Evolutionary conservation across 1,284 basidiomycete genomes (phyloP).

Genomic region (Trichosporon asahii): DNA sequence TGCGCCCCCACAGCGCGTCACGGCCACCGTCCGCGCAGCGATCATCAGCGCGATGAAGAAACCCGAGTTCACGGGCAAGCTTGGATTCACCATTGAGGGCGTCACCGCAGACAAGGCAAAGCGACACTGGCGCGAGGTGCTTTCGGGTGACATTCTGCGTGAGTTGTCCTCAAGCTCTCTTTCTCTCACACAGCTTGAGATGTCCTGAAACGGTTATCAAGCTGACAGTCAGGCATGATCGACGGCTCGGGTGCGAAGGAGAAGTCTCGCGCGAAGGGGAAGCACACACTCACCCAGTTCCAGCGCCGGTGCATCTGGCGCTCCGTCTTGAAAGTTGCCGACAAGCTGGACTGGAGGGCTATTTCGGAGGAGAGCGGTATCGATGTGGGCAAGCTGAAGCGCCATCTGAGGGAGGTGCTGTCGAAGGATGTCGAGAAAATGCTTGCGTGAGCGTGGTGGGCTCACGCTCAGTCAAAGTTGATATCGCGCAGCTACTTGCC

Average conservation of each 20-base stretch:
- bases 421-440: conserved; percentile 33
- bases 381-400: conserved; percentile 31
- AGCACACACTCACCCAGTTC: conserved; percentile 17
- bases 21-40: conserved; percentile 17
- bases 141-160: conserved; percentile 26
- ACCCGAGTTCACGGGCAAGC: conserved; percentile 19
- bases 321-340: conserved; percentile 21
- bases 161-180: background rate
- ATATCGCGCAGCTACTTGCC: background rate
- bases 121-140: conserved; percentile 40
- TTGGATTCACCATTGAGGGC: conserved; percentile 21
- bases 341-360: conserved; percentile 17
- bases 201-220: too few species aligned
- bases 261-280: conserved; percentile 1
- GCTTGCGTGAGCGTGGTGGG: conserved; percentile 11
- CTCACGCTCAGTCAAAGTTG: background rate
- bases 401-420: conserved; percentile 37
- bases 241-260: conserved; percentile 8
- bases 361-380: conserved; percentile 19
- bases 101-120: conserved; percentile 21
- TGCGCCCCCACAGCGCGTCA: conserved; percentile 30
- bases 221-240: background rate
- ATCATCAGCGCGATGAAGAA: conserved; percentile 27
- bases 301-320: conserved; percentile 25
- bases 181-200: too few species aligned